Conservation (phyloP, 495 filamentous ascomycete genomes). For the Lentithecium fluviatile region DNA sequence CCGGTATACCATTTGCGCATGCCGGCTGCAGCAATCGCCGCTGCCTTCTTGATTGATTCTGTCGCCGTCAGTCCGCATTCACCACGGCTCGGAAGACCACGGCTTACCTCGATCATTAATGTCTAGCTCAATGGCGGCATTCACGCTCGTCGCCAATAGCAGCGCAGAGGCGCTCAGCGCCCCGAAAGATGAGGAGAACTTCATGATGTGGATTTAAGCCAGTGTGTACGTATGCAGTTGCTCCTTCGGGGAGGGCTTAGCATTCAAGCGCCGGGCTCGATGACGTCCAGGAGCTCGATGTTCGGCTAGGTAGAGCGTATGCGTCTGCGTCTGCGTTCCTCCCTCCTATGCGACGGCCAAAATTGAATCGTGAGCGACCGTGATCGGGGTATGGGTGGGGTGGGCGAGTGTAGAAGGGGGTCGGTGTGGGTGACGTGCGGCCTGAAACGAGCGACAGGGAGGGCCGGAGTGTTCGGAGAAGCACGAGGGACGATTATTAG, state of each 20-base stretch:
- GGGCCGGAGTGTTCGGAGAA: not conserved
- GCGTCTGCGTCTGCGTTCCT: too few species aligned
- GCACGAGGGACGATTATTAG: not conserved
- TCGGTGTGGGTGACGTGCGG: conserved; percentile 8
- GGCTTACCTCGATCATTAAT: conserved; percentile 21
- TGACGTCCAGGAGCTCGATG: conserved; percentile 23
- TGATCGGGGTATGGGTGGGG: not conserved
- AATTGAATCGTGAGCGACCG: too few species aligned
- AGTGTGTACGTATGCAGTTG: not conserved
- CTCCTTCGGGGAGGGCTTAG: not conserved
- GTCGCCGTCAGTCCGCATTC: conserved; percentile 1
- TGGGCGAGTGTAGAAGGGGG: conserved; percentile 1
- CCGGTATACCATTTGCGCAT: conserved; percentile 49
- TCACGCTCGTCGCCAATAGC: conserved; percentile 21
- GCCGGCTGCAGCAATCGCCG: conserved; percentile 38
- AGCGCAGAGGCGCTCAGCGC: conserved; percentile 28
- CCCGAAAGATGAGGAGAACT: conserved; percentile 26
- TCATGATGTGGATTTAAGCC: conserved; percentile 29
- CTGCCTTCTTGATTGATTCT: conserved; percentile 43
- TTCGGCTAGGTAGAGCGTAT: not conserved
- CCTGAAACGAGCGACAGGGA: conserved; percentile 25
- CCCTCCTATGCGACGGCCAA: too few species aligned
- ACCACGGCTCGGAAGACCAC: not conserved
- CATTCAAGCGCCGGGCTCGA: not conserved
- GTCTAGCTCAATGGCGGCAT: conserved; percentile 34